These are phyloP conservation scores for Aspergillus fischeri DNA, from an alignment of 2,329 filamentous ascomycete species.

Conservation along the genomic window DNA sequence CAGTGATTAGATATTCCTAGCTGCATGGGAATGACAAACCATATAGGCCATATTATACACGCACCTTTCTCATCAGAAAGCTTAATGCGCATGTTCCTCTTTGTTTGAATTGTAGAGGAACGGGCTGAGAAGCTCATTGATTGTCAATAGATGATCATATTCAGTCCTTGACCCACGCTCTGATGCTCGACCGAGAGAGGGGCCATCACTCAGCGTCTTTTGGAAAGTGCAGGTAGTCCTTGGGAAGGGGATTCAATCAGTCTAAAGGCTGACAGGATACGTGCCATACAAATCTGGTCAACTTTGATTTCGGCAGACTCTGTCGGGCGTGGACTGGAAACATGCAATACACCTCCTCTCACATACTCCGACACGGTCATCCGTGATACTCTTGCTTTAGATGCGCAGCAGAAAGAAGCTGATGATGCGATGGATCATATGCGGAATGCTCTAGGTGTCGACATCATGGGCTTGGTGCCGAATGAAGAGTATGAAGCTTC, in stretches of 20 bases:
- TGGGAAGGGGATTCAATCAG: slow-evolving; percentile 24
- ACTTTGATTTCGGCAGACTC: neutral
- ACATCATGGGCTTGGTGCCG: slow-evolving; percentile 22
- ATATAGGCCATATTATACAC: too few species aligned
- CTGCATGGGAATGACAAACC: too few species aligned
- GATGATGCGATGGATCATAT: slow-evolving; percentile 18
- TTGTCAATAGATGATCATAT: too few species aligned
- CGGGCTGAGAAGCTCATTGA: too few species aligned
- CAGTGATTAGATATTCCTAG: too few species aligned
- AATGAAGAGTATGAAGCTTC: slow-evolving; percentile 18
- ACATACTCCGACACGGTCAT: slow-evolving; percentile 10
- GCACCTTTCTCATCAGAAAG: too few species aligned
- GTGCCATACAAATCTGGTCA: slow-evolving; percentile 13
- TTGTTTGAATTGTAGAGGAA: too few species aligned
- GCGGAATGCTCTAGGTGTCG: slow-evolving; percentile 16
- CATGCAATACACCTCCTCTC: slow-evolving; percentile 10
- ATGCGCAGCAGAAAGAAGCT: slow-evolving; percentile 15
- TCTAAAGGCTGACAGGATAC: slow-evolving; percentile 21
- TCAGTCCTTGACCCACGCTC: too few species aligned
- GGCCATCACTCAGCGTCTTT: slow-evolving; percentile 11
- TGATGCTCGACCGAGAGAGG: too few species aligned
- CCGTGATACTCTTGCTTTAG: slow-evolving; percentile 9
- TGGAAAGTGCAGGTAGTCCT: slow-evolving; percentile 12
- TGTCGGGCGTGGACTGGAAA: neutral
- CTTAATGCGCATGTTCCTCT: too few species aligned